A percentile compares a stretch with the other conserved stretches of the same genome.
These are phyloP conservation scores for Exserohilum turcica DNA, from an alignment of 2,329 filamentous ascomycete species.

Conservation along the genomic window DNA sequence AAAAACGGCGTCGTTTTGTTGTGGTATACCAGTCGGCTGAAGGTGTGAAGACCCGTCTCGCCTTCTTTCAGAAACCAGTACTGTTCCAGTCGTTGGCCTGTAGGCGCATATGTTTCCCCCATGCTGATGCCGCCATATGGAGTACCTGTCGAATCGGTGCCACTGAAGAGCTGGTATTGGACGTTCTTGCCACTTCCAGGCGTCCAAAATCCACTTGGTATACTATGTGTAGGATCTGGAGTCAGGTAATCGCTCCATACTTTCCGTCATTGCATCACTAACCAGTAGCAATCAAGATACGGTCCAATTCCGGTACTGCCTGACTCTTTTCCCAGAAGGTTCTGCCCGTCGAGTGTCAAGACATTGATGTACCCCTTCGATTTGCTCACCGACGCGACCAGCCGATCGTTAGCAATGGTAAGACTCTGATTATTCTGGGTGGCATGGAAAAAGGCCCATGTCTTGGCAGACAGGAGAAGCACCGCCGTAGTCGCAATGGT, in stretches of 20 bases:
- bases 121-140: conserved; percentile 64
- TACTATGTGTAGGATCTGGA: conserved; percentile 37
- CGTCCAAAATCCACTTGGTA: conserved; percentile 63
- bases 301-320: conserved; percentile 49
- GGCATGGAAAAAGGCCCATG: conserved; percentile 24
- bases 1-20: conserved; percentile 62
- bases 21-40: conserved; percentile 64
- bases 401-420: conserved; percentile 53
- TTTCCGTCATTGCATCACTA: neutral
- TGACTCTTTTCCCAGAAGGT: conserved; percentile 25
- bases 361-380: conserved; percentile 49
- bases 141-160: conserved; percentile 57
- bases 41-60: conserved; percentile 67
- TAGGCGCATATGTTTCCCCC: conserved; percentile 63
- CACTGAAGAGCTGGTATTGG: conserved; percentile 57
- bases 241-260: neutral
- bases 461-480: conserved; percentile 17
- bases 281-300: conserved; percentile 33
- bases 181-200: conserved; percentile 56
- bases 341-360: conserved; percentile 54
- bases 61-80: conserved; percentile 69
- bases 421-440: conserved; percentile 32
- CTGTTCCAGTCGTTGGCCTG: conserved; percentile 65
- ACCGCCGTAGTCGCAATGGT: conserved; percentile 5
- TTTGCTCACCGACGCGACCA: conserved; percentile 54